phyloP scores from a whole-genome alignment of 108 stramenopile genomes.

The Pseudonitzschia pungens region DNA sequence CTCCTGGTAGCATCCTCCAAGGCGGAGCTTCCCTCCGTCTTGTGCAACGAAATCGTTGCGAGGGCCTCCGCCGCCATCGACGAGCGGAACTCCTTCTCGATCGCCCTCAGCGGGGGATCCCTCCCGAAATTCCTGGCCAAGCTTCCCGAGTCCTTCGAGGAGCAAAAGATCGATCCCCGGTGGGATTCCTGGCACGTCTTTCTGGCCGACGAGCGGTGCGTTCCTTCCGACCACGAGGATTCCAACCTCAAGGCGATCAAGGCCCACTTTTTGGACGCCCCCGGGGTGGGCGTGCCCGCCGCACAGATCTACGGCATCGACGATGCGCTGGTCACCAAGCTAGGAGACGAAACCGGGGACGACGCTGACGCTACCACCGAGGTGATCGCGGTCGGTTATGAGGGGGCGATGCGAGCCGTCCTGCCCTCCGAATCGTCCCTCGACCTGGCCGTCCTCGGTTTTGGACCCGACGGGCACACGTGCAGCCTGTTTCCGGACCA shows the following conservation, averaged over 20 bases:
- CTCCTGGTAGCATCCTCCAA: slow-evolving; percentile 20
- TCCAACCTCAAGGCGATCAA: slow-evolving; percentile 75
- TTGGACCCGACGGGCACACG: slow-evolving; percentile 98
- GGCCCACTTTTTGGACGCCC: slow-evolving; percentile 36
- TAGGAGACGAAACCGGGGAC: slow-evolving; percentile 1
- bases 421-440: slow-evolving; percentile 40
- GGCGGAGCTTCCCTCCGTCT: slow-evolving; percentile 5
- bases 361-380: slow-evolving; percentile 20
- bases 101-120: slow-evolving; percentile 93
- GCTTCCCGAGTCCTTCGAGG: slow-evolving; percentile 41
- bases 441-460: slow-evolving; percentile 92
- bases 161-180: slow-evolving; percentile 44
- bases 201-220: slow-evolving; percentile 95
- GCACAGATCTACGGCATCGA: slow-evolving; percentile 76
- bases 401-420: slow-evolving; percentile 38
- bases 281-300: slow-evolving; percentile 49
- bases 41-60: slow-evolving; percentile 13
- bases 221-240: slow-evolving; percentile 70
- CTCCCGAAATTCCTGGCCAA: slow-evolving; percentile 68
- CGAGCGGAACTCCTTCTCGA: slow-evolving; percentile 51
- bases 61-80: slow-evolving; percentile 25
- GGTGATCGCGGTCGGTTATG: slow-evolving; percentile 62
- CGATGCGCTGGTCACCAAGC: slow-evolving; percentile 20
- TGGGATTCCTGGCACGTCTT: slow-evolving; percentile 82
- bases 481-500: slow-evolving; percentile 94